Conservation (phyloP, 495 filamentous ascomycete species). For the Penicillium daleae region DNA sequence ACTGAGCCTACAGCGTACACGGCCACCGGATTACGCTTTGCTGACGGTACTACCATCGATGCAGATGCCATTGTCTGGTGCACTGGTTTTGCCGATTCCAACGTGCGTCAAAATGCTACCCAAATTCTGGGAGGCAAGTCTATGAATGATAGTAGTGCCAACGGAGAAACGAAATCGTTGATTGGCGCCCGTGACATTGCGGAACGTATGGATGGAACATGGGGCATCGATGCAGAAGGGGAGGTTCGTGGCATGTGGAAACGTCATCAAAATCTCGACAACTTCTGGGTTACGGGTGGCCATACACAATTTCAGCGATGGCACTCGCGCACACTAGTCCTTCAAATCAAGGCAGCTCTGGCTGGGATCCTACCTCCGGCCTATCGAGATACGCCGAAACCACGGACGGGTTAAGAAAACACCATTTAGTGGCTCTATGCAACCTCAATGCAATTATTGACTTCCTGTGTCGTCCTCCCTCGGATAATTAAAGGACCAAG, state of each 20-base stretch:
- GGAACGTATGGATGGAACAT: constrained; percentile 39
- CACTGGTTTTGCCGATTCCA: background rate
- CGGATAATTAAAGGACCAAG: too few relatives aligned
- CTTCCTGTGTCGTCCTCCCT: too few relatives aligned
- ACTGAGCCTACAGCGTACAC: background rate
- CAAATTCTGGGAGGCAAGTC: background rate
- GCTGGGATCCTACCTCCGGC: constrained; percentile 29
- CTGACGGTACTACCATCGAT: background rate
- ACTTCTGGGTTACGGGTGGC: constrained; percentile 47
- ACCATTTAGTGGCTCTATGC: background rate
- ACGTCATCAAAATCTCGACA: constrained; percentile 34
- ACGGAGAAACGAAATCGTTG: background rate
- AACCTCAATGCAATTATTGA: background rate
- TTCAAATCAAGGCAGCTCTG: constrained; percentile 38
- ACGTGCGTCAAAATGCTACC: background rate
- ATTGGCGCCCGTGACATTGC: constrained; percentile 20
- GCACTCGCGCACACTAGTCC: constrained; percentile 41
- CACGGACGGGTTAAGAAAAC: background rate
- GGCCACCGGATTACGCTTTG: background rate
- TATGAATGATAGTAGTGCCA: background rate
- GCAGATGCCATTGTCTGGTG: background rate
- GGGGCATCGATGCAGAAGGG: constrained; percentile 43
- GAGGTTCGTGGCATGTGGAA: constrained; percentile 44
- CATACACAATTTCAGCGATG: constrained; percentile 31
- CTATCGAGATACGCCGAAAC: constrained; percentile 22